A percentile compares a stretch with the other conserved stretches of the same genome.
phyloP scores from a whole-genome alignment of 306 rosid genomes.

The Rosa persica region DNA sequence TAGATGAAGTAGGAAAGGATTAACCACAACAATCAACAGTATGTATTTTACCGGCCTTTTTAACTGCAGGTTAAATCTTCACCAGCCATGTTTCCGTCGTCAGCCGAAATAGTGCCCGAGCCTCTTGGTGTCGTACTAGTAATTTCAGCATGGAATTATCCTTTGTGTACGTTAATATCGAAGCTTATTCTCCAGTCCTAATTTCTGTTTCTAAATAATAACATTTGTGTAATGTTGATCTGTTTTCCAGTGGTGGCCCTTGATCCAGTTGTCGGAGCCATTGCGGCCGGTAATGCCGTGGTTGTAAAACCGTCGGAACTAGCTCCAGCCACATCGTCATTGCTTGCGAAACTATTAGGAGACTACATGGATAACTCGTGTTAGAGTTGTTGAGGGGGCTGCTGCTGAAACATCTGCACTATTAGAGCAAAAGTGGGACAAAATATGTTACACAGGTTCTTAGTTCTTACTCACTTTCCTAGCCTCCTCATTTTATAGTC shows the following conservation, averaged over 20 bases:
- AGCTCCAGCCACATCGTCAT: slow-evolving; percentile 82
- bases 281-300: slow-evolving; percentile 93
- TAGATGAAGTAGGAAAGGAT: too few relatives aligned
- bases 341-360: slow-evolving; percentile 61
- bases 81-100: slow-evolving; percentile 69
- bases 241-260: slow-evolving; percentile 73
- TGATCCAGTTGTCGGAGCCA: slow-evolving; percentile 94
- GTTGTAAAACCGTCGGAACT: slow-evolving; percentile 95
- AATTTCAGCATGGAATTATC: slow-evolving; percentile 98
- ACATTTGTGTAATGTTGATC: slow-evolving; percentile 3
- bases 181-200: slow-evolving; percentile 20
- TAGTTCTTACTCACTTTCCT: slow-evolving; percentile 26
- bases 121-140: slow-evolving; percentile 81
- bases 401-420: slow-evolving; percentile 45
- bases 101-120: slow-evolving; percentile 91
- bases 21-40: too few relatives aligned
- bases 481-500: too few relatives aligned
- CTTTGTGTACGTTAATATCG: slow-evolving; percentile 64
- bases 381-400: slow-evolving; percentile 87
- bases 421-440: too few relatives aligned
- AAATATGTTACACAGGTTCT: slow-evolving; percentile 81
- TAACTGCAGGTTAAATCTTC: slow-evolving; percentile 72
- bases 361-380: slow-evolving; percentile 74
- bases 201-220: slow-evolving; percentile 13
- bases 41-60: slow-evolving; percentile 7